Evolutionary conservation across 2,329 filamentous ascomycete genomes (phyloP), one percentile per base, ranked within the genome.

Genomic region (Colletotrichum sublineola): DNA sequence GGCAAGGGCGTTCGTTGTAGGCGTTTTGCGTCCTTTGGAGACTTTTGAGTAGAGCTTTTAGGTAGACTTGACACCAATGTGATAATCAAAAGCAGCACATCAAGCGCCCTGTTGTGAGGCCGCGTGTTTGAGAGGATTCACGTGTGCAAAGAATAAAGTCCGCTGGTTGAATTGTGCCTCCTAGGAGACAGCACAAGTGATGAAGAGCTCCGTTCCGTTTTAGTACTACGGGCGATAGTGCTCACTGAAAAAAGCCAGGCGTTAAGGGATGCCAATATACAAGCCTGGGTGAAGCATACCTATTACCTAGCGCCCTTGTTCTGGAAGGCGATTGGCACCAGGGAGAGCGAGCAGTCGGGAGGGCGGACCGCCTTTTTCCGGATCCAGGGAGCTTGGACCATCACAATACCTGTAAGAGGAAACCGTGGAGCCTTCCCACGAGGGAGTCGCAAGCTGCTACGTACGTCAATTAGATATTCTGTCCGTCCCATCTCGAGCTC

Each of bases 321-420:
- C 46, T 56, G 64, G 67, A 29, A 24, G 20, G 24, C n/a, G 14
- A 2, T 44, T 36, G 40, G n/a, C 12, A 18, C 7, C 12, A 55
- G 29, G 46, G 24, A 29, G 55, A 29, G 40, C 15, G 55, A 29
- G 40, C 15, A 40, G 18, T 60, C 69, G 69, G 69, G 58, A 24
- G 40, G 29, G 65, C 69, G 69, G 69, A 44, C 12, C 44, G 48
- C 44, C 63, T 63, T 72, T 68, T 63, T 72, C 69, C 69, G 69
- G 44, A 46, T 48, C 38, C 55, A 71, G 56, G 76, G 77, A 79
- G 77, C 78, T 79, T 78, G 74, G 76, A 75, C 77, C 76, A 77
- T 18, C 40, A 14, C n/a, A 50, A 72, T 63, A 24, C 57, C 52
- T 71, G 67, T 61, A 74, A 75, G 61, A 75, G 77, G 76, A 76